Evolutionary conservation across 2,329 filamentous ascomycete species (phyloP), one percentile per base, ranked within the genome.

Genomic region (Aspergillus oerlinghausenensis): DNA sequence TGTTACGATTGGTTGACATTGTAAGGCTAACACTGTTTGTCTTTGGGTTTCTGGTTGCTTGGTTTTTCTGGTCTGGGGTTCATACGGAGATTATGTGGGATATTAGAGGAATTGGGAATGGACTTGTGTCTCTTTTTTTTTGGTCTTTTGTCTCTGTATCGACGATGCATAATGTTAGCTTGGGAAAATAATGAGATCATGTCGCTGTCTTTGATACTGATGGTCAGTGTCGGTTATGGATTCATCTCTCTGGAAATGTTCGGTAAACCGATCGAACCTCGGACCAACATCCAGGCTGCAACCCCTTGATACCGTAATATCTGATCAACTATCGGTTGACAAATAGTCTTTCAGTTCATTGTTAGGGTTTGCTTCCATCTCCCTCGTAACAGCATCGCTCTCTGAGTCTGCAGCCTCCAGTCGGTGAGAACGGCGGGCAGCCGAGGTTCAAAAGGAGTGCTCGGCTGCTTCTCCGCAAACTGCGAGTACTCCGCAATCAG

Each of bases 381-480:
- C 4, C 14, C 14, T 17, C 2, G 14, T 17, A 17, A 14, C 32
- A 38, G 0, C 14, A 17, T 17, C 5, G 5, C 4, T 7, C 2
- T 38, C 32, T 38, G 14, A 29, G 9, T 38, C 14, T 38, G 32
- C 5, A 32, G 29, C 29, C 6, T 14, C 14, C 32, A n/a, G 11
- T 17, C 32, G 32, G 32, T 7, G 5, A 38, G 32, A 38, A 38
- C 38, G 51, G 51, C 57, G 62, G 55, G 47, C 25, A 58, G 63
- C 67, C 65, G 65, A 69, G 68, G 68, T 67, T 68, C 63, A 66
- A 57, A 25, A 14, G 38, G 40, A 42, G 59, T 55, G 8, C 59
- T 65, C 67, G 67, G 67, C 66, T 68, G 11, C 53, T 56, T 69
- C 67, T 68, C 67, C 67, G 67, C 65, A 63, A 43, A 40, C 29